Conservation (phyloP, 2,329 filamentous ascomycete species). For the Fusarium sp. region DNA sequence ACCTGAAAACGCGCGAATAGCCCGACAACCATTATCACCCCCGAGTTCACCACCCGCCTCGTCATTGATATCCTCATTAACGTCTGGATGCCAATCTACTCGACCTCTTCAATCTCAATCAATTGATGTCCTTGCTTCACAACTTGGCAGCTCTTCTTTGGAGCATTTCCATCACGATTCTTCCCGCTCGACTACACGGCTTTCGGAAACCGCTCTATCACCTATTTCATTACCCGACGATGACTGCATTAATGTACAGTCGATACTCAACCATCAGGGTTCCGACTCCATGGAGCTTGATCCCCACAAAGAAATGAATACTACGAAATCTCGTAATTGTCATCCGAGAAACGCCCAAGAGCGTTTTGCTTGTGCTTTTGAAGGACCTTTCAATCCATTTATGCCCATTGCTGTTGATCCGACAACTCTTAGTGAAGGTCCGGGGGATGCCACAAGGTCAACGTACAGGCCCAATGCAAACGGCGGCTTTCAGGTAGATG, state of each 20-base stretch:
- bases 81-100: not conserved
- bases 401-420: constrained; percentile 10
- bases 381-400: not conserved
- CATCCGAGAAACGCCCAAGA: not conserved
- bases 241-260: constrained; percentile 9
- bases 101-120: constrained; percentile 8
- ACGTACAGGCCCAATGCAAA: constrained; percentile 1
- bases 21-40: constrained; percentile 31
- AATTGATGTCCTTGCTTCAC: constrained; percentile 38
- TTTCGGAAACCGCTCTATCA: constrained; percentile 19
- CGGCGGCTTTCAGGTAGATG: constrained; percentile 42
- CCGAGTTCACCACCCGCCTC: constrained; percentile 29
- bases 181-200: not conserved
- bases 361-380: not conserved
- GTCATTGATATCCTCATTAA: constrained; percentile 5
- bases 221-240: constrained; percentile 33
- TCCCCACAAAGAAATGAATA: not conserved
- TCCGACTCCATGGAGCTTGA: constrained; percentile 34
- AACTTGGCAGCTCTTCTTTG: constrained; percentile 38
- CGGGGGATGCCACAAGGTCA: not conserved
- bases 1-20: not conserved
- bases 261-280: not conserved
- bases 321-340: not conserved
- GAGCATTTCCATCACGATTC: constrained; percentile 11
- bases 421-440: not conserved